Percentiles rank a stretch among this genome's conserved stretches.
These are phyloP conservation scores for Intubia oerlemansii DNA, from an alignment of 2,329 filamentous ascomycete species.

Conservation along the genomic window DNA sequence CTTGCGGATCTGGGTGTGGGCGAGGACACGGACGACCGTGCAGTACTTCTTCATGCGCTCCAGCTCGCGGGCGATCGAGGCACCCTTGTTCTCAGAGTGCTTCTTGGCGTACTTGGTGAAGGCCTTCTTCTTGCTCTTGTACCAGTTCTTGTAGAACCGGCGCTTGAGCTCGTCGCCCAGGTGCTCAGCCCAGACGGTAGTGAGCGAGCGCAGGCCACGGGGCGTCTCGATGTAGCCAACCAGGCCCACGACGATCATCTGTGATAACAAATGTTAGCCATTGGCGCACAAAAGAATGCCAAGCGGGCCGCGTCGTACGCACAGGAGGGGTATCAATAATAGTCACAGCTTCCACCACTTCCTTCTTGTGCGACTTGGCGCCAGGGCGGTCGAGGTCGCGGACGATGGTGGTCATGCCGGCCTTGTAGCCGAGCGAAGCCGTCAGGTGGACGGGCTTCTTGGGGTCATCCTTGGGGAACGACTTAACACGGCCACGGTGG, in stretches of 20 bases:
- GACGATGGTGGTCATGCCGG: constrained; percentile 99
- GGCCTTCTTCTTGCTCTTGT: constrained; percentile 99
- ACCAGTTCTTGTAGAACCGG: constrained; percentile 99
- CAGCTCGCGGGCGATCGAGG: constrained; percentile 86
- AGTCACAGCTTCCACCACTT: constrained; percentile 75
- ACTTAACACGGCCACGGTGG: constrained; percentile 53
- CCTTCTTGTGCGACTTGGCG: constrained; percentile 99
- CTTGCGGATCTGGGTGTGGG: constrained; percentile 98
- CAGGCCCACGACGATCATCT: constrained; percentile 99
- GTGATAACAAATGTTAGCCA: constrained; percentile 43
- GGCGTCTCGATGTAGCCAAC: constrained; percentile 99
- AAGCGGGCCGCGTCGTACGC: constrained; percentile 69
- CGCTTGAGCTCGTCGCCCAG: constrained; percentile 97
- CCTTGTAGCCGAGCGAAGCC: constrained; percentile 98
- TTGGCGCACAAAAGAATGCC: constrained; percentile 33
- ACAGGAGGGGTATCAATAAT: constrained; percentile 90
- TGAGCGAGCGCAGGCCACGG: constrained; percentile 96
- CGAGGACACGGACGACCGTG: constrained; percentile 95
- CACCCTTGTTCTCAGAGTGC: constrained; percentile 83
- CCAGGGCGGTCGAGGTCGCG: constrained; percentile 97
- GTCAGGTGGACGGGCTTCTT: constrained; percentile 99
- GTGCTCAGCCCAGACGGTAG: constrained; percentile 99
- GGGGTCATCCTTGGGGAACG: constrained; percentile 99
- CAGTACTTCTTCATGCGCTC: constrained; percentile 99
- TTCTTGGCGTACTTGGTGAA: constrained; percentile 99